Base-by-base conservation (phyloP, 2,329 filamentous ascomycete species). In the Aspergillus alliaceus region DNA sequence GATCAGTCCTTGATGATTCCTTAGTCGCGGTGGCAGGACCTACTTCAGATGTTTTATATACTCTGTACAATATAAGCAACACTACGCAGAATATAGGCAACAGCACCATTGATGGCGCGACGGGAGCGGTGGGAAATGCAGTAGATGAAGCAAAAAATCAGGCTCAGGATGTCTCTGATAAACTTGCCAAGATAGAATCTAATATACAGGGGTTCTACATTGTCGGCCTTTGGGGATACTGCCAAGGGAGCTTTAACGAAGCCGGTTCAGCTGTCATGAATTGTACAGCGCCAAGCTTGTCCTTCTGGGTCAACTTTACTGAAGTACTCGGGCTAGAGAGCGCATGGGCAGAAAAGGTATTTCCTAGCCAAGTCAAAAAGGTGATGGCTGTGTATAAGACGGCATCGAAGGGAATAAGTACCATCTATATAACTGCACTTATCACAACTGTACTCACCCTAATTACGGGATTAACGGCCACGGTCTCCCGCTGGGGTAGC, bases 221-320 rank as follows among this genome's bases (percentile, higher is more conserved):
- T 11, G 29, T 49, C 15, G 29, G 29, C n/a, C 22, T 49, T 32
- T 49, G 29, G 46, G 29, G 27, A 49, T 49, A 49, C 32, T 49
- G 46, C 46, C 18, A 34, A 49, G 29, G 46, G 18, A 49, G 22
- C 32, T 32, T 49, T 15, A 34, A 49, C 18, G 29, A 11, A 24
- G 24, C 29, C 18, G 22, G 32, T 22, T 49, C 29, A 22, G 34
- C 18, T 15, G 11, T 49, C 29, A 49, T 9, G 22, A 34, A 49
- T 11, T 49, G n/a, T 34, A 49, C 18, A 49, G 6, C 18, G 18
- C 46, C 29, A 22, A 34, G 18, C 32, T 31, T 11, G 18, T 49
- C 18, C 32, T 49, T 49, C 46, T 49, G 46, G 46, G 34, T 49
- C 18, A 49, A 49, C 22, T 49, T 49, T 34, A 49, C 46, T 15